A percentile compares a stretch with the other conserved stretches of the same genome.
phyloP scores from a whole-genome alignment of 176 grass and related monocot species.

The Secale cereale region DNA sequence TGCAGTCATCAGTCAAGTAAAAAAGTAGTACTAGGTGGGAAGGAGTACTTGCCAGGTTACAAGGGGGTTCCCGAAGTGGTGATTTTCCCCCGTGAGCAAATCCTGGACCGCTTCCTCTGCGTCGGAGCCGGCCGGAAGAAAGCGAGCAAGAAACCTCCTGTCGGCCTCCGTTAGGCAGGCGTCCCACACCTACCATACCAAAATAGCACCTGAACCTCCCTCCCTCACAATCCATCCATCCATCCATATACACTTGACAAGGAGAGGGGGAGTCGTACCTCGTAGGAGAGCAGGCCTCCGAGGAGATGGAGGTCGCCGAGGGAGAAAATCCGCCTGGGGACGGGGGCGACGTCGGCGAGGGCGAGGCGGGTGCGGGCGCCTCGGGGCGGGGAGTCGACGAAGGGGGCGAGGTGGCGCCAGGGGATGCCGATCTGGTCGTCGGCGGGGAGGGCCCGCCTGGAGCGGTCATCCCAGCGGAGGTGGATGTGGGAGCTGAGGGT shows the following conservation, averaged over 20 bases:
- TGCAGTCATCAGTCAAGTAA: not conserved
- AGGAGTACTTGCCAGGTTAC: slow-evolving; percentile 48
- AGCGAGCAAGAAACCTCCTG: slow-evolving; percentile 61
- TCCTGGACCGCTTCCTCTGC: slow-evolving; percentile 48
- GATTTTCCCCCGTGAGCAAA: slow-evolving; percentile 54
- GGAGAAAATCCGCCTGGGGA: slow-evolving; percentile 49
- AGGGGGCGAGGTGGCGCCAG: slow-evolving; percentile 46
- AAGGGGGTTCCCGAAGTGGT: slow-evolving; percentile 61
- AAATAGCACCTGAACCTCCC: too few species aligned
- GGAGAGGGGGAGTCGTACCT: slow-evolving; percentile 18
- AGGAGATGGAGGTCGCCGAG: slow-evolving; percentile 34
- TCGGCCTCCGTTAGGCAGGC: slow-evolving; percentile 61
- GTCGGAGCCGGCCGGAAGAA: slow-evolving; percentile 50
- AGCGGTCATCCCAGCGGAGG: slow-evolving; percentile 42
- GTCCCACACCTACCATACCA: not conserved
- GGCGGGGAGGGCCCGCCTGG: slow-evolving; percentile 45
- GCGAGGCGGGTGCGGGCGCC: not conserved
- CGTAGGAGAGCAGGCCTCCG: slow-evolving; percentile 43
- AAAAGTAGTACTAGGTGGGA: not conserved
- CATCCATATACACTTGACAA: not conserved
- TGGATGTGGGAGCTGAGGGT: slow-evolving; percentile 46
- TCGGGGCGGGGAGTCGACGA: slow-evolving; percentile 28
- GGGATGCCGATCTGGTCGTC: slow-evolving; percentile 49
- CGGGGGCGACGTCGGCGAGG: slow-evolving; percentile 39
- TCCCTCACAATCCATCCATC: too few species aligned